Conservation (phyloP, 2,329 filamentous ascomycete species). For the Bipolaris zeicola region DNA sequence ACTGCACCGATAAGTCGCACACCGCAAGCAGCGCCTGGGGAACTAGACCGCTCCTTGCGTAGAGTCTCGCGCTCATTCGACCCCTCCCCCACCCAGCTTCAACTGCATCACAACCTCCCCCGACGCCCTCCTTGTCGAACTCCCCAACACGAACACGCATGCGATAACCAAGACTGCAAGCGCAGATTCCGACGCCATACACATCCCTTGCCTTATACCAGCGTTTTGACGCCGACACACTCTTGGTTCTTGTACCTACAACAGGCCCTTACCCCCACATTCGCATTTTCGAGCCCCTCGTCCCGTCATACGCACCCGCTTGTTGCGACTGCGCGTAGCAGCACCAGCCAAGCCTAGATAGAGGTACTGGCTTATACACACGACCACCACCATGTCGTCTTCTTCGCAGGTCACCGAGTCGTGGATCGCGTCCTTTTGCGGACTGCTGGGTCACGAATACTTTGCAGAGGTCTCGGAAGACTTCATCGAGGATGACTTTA, state of each 20-base stretch:
- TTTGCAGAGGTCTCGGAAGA: constrained; percentile 99
- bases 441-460: constrained; percentile 94
- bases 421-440: constrained; percentile 98
- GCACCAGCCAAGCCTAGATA: constrained; percentile 21
- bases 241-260: constrained; percentile 7
- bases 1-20: constrained; percentile 5
- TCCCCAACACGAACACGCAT: constrained; percentile 17
- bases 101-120: constrained; percentile 17
- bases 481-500: constrained; percentile 99
- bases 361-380: constrained; percentile 16
- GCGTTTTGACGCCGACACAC: not conserved
- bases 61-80: constrained; percentile 20
- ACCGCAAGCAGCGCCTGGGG: not conserved
- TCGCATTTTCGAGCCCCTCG: constrained; percentile 39
- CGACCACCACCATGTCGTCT: constrained; percentile 56
- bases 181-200: constrained; percentile 18
- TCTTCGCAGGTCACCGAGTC: constrained; percentile 73
- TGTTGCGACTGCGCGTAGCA: constrained; percentile 29
- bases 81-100: constrained; percentile 20
- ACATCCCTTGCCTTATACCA: not conserved
- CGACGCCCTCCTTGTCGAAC: constrained; percentile 12
- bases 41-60: constrained; percentile 1
- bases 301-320: constrained; percentile 19
- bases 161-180: constrained; percentile 26
- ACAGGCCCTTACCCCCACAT: constrained; percentile 31